These are phyloP conservation scores for Gossypium aridum DNA, from an alignment of 441 rosid genomes.

Conservation along the genomic window DNA sequence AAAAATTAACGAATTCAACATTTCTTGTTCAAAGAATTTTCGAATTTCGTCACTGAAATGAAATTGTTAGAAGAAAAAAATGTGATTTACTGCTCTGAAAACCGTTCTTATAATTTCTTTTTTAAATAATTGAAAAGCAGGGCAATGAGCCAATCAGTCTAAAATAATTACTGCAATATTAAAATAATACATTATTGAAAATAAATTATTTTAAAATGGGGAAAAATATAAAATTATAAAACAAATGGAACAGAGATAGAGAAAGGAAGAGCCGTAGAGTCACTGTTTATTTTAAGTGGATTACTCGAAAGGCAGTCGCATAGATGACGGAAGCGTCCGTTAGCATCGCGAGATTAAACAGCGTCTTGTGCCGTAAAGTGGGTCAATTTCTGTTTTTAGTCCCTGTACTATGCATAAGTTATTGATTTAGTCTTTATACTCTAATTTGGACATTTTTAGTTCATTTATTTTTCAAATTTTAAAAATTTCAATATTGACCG, in stretches of 20 bases:
- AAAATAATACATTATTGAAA: not conserved
- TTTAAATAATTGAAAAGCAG: not conserved
- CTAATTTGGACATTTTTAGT: too few relatives aligned
- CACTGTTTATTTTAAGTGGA: not conserved
- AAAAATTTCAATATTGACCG: too few relatives aligned
- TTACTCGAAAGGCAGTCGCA: not conserved
- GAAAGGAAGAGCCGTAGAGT: not conserved
- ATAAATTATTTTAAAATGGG: not conserved
- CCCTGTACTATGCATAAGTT: too few relatives aligned
- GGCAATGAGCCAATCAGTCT: not conserved
- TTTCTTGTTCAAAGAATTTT: not conserved
- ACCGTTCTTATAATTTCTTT: conserved; percentile 5
- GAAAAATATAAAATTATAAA: not conserved
- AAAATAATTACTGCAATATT: not conserved
- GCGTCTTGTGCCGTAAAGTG: not conserved
- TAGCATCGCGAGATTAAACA: not conserved
- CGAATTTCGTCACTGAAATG: conserved; percentile 1
- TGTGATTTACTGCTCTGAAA: not conserved
- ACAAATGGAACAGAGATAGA: not conserved
- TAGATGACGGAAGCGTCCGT: not conserved
- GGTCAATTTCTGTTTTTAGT: too few relatives aligned
- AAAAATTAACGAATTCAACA: not conserved
- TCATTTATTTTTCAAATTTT: too few relatives aligned
- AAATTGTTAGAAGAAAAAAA: not conserved
- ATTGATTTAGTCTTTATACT: too few relatives aligned